Conservation (phyloP, 2,329 filamentous ascomycete species). For the Sporothrix globosa region DNA sequence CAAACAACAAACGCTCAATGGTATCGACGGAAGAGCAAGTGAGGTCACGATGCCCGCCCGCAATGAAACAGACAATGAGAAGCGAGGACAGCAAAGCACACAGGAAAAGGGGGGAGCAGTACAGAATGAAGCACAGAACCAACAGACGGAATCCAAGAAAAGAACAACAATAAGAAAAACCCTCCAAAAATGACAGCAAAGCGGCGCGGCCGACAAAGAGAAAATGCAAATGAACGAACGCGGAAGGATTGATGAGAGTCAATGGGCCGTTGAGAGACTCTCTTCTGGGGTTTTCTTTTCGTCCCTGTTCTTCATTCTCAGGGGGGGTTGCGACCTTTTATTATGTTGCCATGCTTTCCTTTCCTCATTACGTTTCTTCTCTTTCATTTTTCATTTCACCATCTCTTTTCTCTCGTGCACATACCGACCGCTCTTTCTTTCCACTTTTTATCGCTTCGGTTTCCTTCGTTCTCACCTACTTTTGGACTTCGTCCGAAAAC, state of each 20-base stretch:
- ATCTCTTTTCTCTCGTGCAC: not conserved
- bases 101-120: not conserved
- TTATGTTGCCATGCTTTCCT: not conserved
- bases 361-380: not conserved
- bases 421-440: conserved; percentile 28
- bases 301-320: not conserved
- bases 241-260: conserved; percentile 24
- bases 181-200: not conserved
- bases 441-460: conserved; percentile 10
- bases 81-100: conserved; percentile 2
- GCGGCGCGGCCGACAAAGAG: conserved; percentile 17
- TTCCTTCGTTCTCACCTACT: conserved; percentile 21
- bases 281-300: not conserved
- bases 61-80: not conserved
- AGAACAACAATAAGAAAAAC: not conserved
- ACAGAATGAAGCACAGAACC: not conserved
- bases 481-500: conserved; percentile 12
- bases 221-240: conserved; percentile 23
- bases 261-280: not conserved
- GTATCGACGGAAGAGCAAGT: not conserved
- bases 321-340: no score
- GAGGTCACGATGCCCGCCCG: conserved; percentile 20
- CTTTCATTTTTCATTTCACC: not conserved
- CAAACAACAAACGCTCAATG: not conserved
- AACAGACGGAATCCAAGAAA: not conserved